phyloP scores from a whole-genome alignment of 371 early-diverging fungal genomes.

The Rhizomucor miehei region DNA sequence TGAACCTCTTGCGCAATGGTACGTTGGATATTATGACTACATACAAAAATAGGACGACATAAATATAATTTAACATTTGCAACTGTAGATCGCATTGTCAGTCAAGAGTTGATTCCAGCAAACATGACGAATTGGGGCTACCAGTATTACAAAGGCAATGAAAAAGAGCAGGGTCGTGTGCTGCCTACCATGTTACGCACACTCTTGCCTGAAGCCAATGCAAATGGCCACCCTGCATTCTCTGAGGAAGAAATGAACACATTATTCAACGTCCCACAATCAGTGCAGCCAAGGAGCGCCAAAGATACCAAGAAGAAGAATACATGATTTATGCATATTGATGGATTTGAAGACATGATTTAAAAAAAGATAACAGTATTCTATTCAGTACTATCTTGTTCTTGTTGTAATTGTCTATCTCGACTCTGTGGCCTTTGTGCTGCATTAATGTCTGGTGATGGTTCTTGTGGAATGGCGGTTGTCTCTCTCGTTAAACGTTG shows the following conservation, averaged over 20 bases:
- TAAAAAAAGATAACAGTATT: neutral
- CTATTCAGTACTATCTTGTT: no score
- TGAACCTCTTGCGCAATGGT: conserved; percentile 53
- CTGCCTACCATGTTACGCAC: conserved; percentile 12
- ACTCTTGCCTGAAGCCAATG: conserved; percentile 13
- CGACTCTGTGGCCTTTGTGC: no score
- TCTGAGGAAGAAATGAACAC: conserved; percentile 11
- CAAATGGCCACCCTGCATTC: conserved; percentile 13
- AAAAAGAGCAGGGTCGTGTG: conserved; percentile 9
- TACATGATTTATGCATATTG: neutral
- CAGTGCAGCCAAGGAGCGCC: neutral
- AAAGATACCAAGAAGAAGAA: neutral
- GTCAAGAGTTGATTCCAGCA: conserved; percentile 23
- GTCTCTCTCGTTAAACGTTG: neutral
- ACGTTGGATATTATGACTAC: neutral
- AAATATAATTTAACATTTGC: neutral
- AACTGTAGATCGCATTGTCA: conserved; percentile 17
- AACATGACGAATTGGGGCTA: conserved; percentile 33
- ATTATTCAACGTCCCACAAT: conserved; percentile 11
- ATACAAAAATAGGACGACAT: no score
- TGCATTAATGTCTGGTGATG: no score
- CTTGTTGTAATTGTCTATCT: no score
- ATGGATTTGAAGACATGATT: neutral
- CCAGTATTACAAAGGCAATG: conserved; percentile 12
- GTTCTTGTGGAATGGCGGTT: neutral